Evolutionary conservation across 2,329 filamentous ascomycete genomes (phyloP).

Genomic region (Salinomyces thailandicus): DNA sequence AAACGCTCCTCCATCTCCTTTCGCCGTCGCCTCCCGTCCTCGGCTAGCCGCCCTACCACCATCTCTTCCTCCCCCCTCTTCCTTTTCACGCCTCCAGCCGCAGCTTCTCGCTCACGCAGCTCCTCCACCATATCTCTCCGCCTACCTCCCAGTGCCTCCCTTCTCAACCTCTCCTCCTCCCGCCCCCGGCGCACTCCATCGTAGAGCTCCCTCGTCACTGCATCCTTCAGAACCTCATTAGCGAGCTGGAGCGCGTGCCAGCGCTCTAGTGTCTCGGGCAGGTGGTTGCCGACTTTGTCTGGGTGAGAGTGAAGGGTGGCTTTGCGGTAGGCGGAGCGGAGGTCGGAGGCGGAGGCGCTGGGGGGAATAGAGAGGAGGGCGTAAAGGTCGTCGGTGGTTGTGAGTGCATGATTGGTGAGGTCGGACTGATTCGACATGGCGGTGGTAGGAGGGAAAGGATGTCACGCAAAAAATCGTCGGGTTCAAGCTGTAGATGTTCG

Average conservation of each 20-base stretch:
- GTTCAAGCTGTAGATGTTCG: too few species aligned
- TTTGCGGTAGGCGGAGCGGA: slow-evolving; percentile 75
- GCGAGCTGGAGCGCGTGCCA: slow-evolving; percentile 81
- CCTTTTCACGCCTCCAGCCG: slow-evolving; percentile 33
- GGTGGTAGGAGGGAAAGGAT: neutral
- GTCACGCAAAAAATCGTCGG: too few species aligned
- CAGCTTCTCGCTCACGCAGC: slow-evolving; percentile 63
- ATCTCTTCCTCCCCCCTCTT: slow-evolving; percentile 33
- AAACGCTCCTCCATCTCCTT: slow-evolving; percentile 46
- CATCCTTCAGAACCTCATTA: slow-evolving; percentile 69
- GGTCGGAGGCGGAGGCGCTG: slow-evolving; percentile 56
- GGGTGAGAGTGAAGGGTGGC: slow-evolving; percentile 86
- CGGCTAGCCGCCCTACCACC: slow-evolving; percentile 45
- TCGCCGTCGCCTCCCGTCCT: slow-evolving; percentile 42
- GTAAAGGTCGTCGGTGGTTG: slow-evolving; percentile 56
- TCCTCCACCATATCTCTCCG: slow-evolving; percentile 74
- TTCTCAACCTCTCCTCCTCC: slow-evolving; percentile 57
- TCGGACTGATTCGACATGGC: slow-evolving; percentile 24
- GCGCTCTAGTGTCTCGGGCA: slow-evolving; percentile 58
- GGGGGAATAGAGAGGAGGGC: slow-evolving; percentile 58
- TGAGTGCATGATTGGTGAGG: slow-evolving; percentile 33
- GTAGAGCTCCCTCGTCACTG: slow-evolving; percentile 62
- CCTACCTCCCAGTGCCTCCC: slow-evolving; percentile 62
- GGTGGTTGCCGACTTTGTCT: slow-evolving; percentile 67
- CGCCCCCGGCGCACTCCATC: slow-evolving; percentile 64